Percentiles rank a stretch among this genome's conserved stretches.
phyloP scores from a whole-genome alignment of 192 early-diverging fungal genomes.

The Chytriomyces sp. region DNA sequence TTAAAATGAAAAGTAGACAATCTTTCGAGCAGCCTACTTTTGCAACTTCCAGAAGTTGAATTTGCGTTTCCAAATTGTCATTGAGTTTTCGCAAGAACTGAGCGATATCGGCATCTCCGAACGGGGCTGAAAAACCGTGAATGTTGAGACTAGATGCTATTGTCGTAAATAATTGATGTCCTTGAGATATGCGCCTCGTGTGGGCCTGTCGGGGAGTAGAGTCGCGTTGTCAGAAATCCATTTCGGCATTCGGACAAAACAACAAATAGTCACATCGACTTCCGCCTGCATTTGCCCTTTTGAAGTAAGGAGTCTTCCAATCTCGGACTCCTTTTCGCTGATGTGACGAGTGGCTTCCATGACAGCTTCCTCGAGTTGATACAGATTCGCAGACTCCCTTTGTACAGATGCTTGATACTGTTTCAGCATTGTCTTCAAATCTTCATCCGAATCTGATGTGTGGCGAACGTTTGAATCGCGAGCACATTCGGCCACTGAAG shows the following conservation, averaged over 20 bases:
- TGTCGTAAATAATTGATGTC: not conserved
- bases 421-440: conserved; percentile 62
- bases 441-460: conserved; percentile 62
- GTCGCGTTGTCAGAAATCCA: not conserved
- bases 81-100: conserved; percentile 56
- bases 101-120: conserved; percentile 47
- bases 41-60: not conserved
- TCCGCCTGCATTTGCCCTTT: conserved; percentile 64
- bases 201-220: not conserved
- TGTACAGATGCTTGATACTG: conserved; percentile 43
- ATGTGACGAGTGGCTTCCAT: not conserved
- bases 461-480: not conserved
- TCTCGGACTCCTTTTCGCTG: not conserved
- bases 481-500: not conserved
- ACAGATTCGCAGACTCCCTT: conserved; percentile 13
- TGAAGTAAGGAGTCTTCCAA: not conserved
- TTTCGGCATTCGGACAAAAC: not conserved
- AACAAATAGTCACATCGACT: conserved; percentile 42
- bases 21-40: not conserved
- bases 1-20: not conserved
- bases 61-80: not conserved
- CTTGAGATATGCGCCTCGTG: not conserved
- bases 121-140: conserved; percentile 42
- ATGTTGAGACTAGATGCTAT: conserved; percentile 18
- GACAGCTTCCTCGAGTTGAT: not conserved